Evolutionary conservation across 805 yeast genomes (phyloP).

Genomic region (Ogataea henricii): DNA sequence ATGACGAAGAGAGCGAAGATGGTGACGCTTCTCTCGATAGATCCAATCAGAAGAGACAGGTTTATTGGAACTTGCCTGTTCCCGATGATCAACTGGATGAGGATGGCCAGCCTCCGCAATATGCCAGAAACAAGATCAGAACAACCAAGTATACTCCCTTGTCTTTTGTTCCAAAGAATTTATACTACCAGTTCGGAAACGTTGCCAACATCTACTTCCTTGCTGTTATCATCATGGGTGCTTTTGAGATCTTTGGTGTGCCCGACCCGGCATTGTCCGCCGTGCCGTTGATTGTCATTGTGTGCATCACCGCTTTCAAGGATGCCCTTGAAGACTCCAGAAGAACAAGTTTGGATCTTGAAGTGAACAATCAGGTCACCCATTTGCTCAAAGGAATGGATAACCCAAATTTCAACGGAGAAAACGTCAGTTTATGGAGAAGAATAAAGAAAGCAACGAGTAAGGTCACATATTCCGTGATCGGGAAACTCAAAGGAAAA

Average conservation of each 20-base stretch:
- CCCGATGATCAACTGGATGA: slow-evolving; percentile 58
- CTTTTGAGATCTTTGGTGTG: slow-evolving; percentile 76
- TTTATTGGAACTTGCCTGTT: slow-evolving; percentile 60
- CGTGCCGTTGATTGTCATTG: slow-evolving; percentile 80
- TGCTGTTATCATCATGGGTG: slow-evolving; percentile 76
- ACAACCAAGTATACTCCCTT: slow-evolving; percentile 95
- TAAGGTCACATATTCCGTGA: slow-evolving; percentile 14
- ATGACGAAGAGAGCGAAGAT: slow-evolving; percentile 38
- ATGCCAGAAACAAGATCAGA: slow-evolving; percentile 88
- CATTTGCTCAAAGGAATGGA: slow-evolving; percentile 58
- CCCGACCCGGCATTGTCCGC: slow-evolving; percentile 74
- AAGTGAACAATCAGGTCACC: slow-evolving; percentile 72
- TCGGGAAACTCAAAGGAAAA: slow-evolving; percentile 28
- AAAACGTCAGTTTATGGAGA: slow-evolving; percentile 69
- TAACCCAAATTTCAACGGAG: slow-evolving; percentile 65
- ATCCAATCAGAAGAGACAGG: slow-evolving; percentile 41
- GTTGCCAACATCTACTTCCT: slow-evolving; percentile 90
- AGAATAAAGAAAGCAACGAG: slow-evolving; percentile 54
- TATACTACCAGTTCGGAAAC: slow-evolving; percentile 77
- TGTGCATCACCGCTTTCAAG: slow-evolving; percentile 69
- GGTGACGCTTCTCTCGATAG: slow-evolving; percentile 23
- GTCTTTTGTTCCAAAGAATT: slow-evolving; percentile 83
- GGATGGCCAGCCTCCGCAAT: slow-evolving; percentile 59
- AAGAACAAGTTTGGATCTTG: slow-evolving; percentile 69
- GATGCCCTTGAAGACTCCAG: slow-evolving; percentile 83